Percentiles rank a stretch among this genome's conserved stretches.
Evolutionary conservation across 306 rosid species (phyloP).

Genomic region (Luffa aegyptiaca): DNA sequence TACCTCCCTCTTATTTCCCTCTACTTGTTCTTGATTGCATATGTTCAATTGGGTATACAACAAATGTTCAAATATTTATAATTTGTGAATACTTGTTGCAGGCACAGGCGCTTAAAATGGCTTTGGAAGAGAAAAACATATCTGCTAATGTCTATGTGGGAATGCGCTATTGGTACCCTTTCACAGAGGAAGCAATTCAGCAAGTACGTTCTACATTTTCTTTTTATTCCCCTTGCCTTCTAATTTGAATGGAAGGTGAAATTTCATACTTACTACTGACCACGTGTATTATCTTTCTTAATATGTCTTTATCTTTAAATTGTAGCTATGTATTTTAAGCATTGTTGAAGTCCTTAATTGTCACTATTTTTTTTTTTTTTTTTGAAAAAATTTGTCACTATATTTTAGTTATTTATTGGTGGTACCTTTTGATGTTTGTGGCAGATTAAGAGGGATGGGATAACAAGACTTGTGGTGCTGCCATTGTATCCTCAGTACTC

Average conservation of each 20-base stretch:
- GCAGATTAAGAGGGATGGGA: slow-evolving; percentile 80
- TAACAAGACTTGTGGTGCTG: slow-evolving; percentile 91
- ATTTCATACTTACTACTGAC: not conserved
- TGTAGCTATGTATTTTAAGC: not conserved
- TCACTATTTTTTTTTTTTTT: too few relatives aligned
- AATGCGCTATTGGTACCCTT: slow-evolving; percentile 98
- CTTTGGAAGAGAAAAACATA: slow-evolving; percentile 71
- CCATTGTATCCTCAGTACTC: slow-evolving; percentile 97
- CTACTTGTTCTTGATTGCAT: not conserved
- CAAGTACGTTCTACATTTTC: slow-evolving; percentile 44
- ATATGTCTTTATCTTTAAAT: not conserved
- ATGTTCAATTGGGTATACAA: not conserved
- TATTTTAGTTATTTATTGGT: not conserved
- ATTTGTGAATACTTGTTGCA: slow-evolving; percentile 21
- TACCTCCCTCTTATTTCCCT: not conserved
- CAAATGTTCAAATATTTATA: slow-evolving; percentile 3
- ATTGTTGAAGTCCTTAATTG: not conserved
- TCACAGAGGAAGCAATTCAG: slow-evolving; percentile 93
- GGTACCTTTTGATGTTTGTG: not conserved
- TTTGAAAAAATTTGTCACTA: too few relatives aligned
- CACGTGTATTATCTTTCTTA: not conserved
- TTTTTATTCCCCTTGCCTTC: not conserved
- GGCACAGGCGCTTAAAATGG: slow-evolving; percentile 80
- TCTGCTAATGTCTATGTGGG: slow-evolving; percentile 78
- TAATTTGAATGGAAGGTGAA: not conserved